Base-by-base conservation (phyloP, 1,284 basidiomycete species). In the Flammula alnicola region DNA sequence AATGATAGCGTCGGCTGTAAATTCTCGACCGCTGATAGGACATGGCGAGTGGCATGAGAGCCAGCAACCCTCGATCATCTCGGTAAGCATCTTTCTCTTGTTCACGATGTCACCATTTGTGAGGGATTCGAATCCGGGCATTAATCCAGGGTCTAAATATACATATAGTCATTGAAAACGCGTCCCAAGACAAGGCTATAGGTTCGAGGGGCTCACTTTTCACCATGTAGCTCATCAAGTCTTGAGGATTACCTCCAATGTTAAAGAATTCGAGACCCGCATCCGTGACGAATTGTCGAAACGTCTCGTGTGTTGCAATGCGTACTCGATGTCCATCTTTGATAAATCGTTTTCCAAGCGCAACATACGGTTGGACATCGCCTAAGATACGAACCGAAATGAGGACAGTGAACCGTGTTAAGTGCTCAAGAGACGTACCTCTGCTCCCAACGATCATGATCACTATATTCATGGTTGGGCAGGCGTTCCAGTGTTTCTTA, bases 331-430 rank as follows among this genome's bases (percentile, higher is more conserved):
- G 86, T 0, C 80, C 80, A 54, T 81, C 70, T 31, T 70, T 64
- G 14, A 76, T 62, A 1, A 90, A 68, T 11, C 71, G 67, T 49
- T 81, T 72, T 5, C 80, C 84, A 0, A 89, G 70, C 1, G 85
- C 84, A 14, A 88, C 68, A 60, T 83, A 88, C 0, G 55, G 86
- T 62, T 88, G 86, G 0, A 90, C 84, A 58, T 88, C 85, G 31
- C 85, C 85, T 80, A 42, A 20, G 31, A 20, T 5, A 9, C 3
- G 19, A 4, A 35, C 36, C 6, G 14, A 4, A n/a, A 1, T 16
- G 9, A 12, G 5, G 8, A 17, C 19, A 12, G n/a, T 50, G 41
- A 49, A 40, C 20, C 37, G 16, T 14, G 14, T 26, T 11, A 43
- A 9, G 14, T 7, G 36, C 12, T 17, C 22, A 10, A 31, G 26